Evolutionary conservation across 768 basidiomycete species (phyloP), one percentile per base, ranked within the genome.

Genomic region (Cyclocybe aegerita): DNA sequence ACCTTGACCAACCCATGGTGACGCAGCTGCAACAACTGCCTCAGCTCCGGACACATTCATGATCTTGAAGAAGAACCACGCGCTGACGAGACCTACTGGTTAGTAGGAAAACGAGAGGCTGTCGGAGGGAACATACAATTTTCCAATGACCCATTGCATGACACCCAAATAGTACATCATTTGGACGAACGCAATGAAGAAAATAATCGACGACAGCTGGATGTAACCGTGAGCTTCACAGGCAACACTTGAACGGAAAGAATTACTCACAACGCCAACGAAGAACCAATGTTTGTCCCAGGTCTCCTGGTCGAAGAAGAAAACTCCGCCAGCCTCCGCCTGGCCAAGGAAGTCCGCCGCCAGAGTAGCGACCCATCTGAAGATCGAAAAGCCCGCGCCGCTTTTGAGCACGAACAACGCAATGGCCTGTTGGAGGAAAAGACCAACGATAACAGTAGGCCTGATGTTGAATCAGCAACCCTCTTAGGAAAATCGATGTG

Each of bases 21-120:
- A 93, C 11, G 92, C 86, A 43, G 93, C 85, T 29, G 93, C 93
- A 38, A 96, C 91, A 50, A 96, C 88, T 33, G 93, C 93, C 64
- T 96, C 93, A 3, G 92, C 93, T 51, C 94, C 93, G n/a, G 93
- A 94, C 32, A 96, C 81, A 55, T 89, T 85, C 83, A 96, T 80
- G 46, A 90, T 70, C 68, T 92, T 93, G 75, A 90, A 93, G 79
- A 96, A 95, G 72, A 95, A 80, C 90, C 90, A 93, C 3, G 93
- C 93, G 62, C 86, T 88, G 39, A 23, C 5, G 30, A 33, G 44
- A 39, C 52, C n/a, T 17, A 31, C 41, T 11, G 9, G 12, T 37
- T n/a, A 48, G 15, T 42, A n/a, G 38, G 10, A 32, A 12, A 15
- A 5, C 4, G n/a, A 17, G 14, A 36, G 1, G 41, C 17, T 23